phyloP scores from a whole-genome alignment of 208 protist genomes.

The Phytomonas serpens region DNA sequence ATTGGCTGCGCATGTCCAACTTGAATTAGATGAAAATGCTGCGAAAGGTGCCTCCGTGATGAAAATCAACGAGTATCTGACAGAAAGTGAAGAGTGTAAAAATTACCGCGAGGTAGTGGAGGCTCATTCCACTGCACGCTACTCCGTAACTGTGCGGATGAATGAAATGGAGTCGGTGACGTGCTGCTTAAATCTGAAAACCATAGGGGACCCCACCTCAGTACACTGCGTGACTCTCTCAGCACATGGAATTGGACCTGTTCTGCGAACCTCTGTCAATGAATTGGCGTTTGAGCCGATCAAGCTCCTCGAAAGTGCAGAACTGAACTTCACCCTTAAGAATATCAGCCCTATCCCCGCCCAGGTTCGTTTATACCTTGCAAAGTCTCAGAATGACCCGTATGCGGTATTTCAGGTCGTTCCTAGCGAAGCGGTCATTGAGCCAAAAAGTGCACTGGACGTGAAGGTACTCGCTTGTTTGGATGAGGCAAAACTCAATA shows the following conservation, averaged over 20 bases:
- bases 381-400: neutral
- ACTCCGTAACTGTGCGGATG: neutral
- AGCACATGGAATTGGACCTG: constrained; percentile 66
- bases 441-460: constrained; percentile 34
- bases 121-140: neutral
- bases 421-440: constrained; percentile 40
- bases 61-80: neutral
- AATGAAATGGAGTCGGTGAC: constrained; percentile 52
- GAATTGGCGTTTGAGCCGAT: constrained; percentile 67
- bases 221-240: constrained; percentile 50
- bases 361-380: constrained; percentile 14
- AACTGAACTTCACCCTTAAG: constrained; percentile 35
- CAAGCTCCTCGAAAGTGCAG: constrained; percentile 39
- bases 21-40: constrained; percentile 60
- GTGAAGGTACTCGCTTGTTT: constrained; percentile 65
- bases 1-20: constrained; percentile 89
- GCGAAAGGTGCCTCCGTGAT: constrained; percentile 3
- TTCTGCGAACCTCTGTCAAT: constrained; percentile 43
- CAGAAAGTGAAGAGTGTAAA: neutral
- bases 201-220: constrained; percentile 44
- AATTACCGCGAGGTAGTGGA: neutral
- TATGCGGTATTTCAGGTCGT: constrained; percentile 33
- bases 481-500: constrained; percentile 85
- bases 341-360: constrained; percentile 88
- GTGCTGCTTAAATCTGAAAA: constrained; percentile 71